Conservation (phyloP, 1,139 yeast species). For the Taphrina confusa region DNA sequence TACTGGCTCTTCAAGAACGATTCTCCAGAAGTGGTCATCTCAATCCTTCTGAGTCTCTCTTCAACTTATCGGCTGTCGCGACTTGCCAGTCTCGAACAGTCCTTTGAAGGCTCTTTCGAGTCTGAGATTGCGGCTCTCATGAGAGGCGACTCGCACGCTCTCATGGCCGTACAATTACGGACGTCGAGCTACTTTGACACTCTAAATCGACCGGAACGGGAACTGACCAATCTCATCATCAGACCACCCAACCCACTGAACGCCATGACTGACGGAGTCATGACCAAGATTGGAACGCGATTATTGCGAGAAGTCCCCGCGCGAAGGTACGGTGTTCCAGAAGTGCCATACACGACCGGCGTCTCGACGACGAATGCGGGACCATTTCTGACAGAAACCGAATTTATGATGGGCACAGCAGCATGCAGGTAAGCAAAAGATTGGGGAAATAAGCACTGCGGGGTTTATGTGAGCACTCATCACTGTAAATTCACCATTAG, state of each 20-base stretch:
- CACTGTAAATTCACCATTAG: too few species aligned
- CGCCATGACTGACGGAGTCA: slow-evolving; percentile 18
- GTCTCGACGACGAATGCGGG: not conserved
- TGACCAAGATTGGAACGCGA: slow-evolving; percentile 2
- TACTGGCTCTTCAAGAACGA: slow-evolving; percentile 18
- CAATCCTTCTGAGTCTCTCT: not conserved
- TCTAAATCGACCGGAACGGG: not conserved
- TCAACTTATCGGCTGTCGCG: not conserved
- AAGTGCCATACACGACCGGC: not conserved
- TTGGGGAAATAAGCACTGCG: too few species aligned
- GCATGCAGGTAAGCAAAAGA: too few species aligned
- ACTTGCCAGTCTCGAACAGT: not conserved
- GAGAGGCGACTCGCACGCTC: not conserved
- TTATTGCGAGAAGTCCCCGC: not conserved
- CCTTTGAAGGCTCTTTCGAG: slow-evolving; percentile 3
- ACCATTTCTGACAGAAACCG: not conserved
- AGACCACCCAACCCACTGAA: not conserved
- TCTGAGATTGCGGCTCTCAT: not conserved
- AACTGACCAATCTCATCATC: slow-evolving; percentile 4
- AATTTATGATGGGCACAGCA: too few species aligned
- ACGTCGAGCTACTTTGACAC: slow-evolving; percentile 4
- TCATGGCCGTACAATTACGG: slow-evolving; percentile 6
- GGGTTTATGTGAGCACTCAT: too few species aligned
- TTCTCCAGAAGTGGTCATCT: not conserved
- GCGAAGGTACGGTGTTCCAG: not conserved